These are phyloP conservation scores for Saccharomycopsis synnaedendra DNA, from an alignment of 805 yeast species.

Conservation along the genomic window DNA sequence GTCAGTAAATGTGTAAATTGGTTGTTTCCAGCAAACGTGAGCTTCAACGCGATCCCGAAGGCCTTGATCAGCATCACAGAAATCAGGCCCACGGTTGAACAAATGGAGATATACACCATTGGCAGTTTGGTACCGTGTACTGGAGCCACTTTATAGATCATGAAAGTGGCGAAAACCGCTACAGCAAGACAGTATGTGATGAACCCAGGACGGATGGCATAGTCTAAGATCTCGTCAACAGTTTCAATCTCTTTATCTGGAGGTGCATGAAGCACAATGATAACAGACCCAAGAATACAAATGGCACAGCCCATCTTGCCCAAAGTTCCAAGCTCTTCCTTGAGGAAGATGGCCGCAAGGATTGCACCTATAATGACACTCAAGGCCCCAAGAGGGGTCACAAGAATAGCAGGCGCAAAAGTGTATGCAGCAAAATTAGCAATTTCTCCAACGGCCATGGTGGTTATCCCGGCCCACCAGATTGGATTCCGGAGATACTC, in stretches of 20 bases:
- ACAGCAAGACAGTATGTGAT: constrained; percentile 54
- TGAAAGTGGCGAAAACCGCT: constrained; percentile 55
- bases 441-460: constrained; percentile 85
- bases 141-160: constrained; percentile 80
- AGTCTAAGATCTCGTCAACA: constrained; percentile 74
- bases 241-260: constrained; percentile 85
- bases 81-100: constrained; percentile 83
- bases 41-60: constrained; percentile 81
- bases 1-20: constrained; percentile 82
- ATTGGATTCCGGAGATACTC: constrained; percentile 74
- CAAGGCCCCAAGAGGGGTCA: constrained; percentile 85
- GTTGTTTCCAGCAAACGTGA: constrained; percentile 75
- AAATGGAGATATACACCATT: constrained; percentile 79
- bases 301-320: constrained; percentile 93
- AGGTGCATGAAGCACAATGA: constrained; percentile 85
- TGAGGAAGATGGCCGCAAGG: constrained; percentile 71
- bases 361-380: constrained; percentile 89
- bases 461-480: constrained; percentile 89
- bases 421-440: constrained; percentile 94
- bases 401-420: constrained; percentile 88
- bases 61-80: constrained; percentile 90
- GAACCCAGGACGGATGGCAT: constrained; percentile 73
- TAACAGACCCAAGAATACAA: constrained; percentile 77
- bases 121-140: constrained; percentile 71
- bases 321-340: constrained; percentile 77